Evolutionary conservation across 306 rosid species (phyloP).

Genomic region (peach (Prunus persica)): DNA sequence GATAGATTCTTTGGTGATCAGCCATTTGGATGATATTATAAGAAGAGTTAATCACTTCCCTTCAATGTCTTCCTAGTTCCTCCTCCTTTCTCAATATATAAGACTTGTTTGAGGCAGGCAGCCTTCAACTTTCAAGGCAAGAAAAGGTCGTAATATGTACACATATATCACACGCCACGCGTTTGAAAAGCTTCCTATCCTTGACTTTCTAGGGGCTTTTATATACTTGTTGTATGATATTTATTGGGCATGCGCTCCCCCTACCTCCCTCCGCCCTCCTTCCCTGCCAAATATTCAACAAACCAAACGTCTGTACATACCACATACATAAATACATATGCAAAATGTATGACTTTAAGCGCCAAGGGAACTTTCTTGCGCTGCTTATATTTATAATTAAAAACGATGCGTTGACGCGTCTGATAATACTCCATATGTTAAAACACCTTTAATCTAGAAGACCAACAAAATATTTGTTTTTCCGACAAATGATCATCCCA

Average conservation of each 20-base stretch:
- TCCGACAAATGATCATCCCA: too few relatives aligned
- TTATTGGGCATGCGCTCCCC: background rate
- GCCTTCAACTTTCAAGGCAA: background rate
- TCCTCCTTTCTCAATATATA: too few relatives aligned
- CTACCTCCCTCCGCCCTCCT: background rate
- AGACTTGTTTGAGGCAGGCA: too few relatives aligned
- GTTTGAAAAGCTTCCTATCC: background rate
- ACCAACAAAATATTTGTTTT: background rate
- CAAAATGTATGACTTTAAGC: background rate
- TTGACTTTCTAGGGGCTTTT: background rate
- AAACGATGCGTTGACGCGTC: background rate
- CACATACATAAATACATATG: background rate
- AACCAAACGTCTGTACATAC: background rate
- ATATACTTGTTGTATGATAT: background rate
- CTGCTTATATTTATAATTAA: background rate
- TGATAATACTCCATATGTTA: background rate
- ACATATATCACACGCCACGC: background rate
- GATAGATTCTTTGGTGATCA: conserved; percentile 70
- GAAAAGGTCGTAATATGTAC: background rate
- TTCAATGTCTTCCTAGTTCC: too few relatives aligned
- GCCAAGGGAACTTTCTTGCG: background rate
- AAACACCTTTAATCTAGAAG: background rate
- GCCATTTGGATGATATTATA: conserved; percentile 31
- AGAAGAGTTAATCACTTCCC: too few relatives aligned
- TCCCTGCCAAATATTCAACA: background rate